A percentile compares a stretch with the other conserved stretches of the same genome.
phyloP scores from a whole-genome alignment of 208 protist genomes.

The Naegleria lovaniensis region DNA sequence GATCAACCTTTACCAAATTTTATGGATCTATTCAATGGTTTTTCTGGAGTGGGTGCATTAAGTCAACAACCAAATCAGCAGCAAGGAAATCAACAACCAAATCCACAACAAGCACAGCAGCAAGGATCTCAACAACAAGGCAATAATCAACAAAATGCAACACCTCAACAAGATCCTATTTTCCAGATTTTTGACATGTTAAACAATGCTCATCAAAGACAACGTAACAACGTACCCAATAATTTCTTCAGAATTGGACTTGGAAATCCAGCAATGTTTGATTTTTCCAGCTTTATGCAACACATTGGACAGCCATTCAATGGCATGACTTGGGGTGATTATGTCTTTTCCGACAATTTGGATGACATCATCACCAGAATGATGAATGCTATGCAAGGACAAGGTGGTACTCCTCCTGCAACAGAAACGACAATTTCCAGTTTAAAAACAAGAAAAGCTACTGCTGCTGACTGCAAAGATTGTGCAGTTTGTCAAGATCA shows the following conservation, averaged over 20 bases:
- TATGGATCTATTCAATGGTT: too few species aligned
- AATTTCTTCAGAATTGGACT: not conserved
- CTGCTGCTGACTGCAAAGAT: not conserved
- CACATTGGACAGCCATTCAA: not conserved
- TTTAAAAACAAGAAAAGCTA: not conserved
- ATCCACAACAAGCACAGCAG: too few species aligned
- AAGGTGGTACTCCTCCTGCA: not conserved
- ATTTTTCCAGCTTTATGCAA: not conserved
- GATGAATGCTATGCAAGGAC: not conserved
- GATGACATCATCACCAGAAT: not conserved
- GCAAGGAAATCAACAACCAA: too few species aligned
- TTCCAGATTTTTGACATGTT: not conserved
- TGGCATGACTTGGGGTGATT: not conserved
- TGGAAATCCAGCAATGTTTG: not conserved
- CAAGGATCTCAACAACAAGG: too few species aligned
- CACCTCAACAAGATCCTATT: not conserved
- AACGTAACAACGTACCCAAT: not conserved
- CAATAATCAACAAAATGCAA: too few species aligned
- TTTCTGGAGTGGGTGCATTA: too few species aligned
- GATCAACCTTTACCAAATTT: too few species aligned
- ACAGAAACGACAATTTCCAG: not conserved
- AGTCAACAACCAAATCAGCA: too few species aligned
- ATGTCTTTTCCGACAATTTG: not conserved
- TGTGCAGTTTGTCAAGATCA: slow-evolving; percentile 20
- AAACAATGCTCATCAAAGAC: not conserved